A percentile compares a stretch with the other conserved stretches of the same genome.
Evolutionary conservation across 768 basidiomycete species (phyloP).

Genomic region (Boletales sp.): DNA sequence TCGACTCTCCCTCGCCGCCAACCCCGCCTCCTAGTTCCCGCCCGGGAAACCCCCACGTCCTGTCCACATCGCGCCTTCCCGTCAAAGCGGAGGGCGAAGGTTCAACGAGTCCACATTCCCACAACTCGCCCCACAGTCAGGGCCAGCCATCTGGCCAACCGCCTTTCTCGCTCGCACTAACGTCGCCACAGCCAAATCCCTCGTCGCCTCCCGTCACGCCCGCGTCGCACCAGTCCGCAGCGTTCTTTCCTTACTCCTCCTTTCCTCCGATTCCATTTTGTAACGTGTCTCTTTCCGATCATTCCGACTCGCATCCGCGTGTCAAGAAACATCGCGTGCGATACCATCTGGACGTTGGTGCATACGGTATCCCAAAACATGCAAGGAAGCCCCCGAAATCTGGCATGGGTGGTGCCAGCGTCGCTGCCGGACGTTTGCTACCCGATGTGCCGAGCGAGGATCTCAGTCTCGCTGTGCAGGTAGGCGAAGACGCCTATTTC

Average conservation of each 20-base stretch:
- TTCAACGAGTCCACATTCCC: conserved; percentile 29
- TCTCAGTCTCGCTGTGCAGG: conserved; percentile 60
- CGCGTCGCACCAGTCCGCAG: conserved; percentile 28
- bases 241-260: conserved; percentile 35
- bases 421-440: conserved; percentile 23
- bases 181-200: conserved; percentile 37
- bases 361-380: conserved; percentile 81
- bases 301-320: conserved; percentile 26
- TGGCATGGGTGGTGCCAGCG: conserved; percentile 21
- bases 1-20: conserved; percentile 36
- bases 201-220: conserved; percentile 28
- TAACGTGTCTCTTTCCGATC: conserved; percentile 24
- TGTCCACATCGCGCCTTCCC: conserved; percentile 42
- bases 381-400: conserved; percentile 25
- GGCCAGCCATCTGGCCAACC: conserved; percentile 29
- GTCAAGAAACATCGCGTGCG: conserved; percentile 32
- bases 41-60: conserved; percentile 36
- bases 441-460: conserved; percentile 30
- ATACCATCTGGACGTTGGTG: conserved; percentile 69
- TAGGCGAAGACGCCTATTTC: conserved; percentile 93
- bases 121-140: conserved; percentile 35
- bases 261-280: conserved; percentile 31
- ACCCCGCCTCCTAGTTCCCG: conserved; percentile 39
- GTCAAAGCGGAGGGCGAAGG: conserved; percentile 46
- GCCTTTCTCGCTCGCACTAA: conserved; percentile 43